A percentile compares a stretch with the other conserved stretches of the same genome.
phyloP scores from a whole-genome alignment of 805 yeast species.

The Sugiyamaella floridensis region DNA sequence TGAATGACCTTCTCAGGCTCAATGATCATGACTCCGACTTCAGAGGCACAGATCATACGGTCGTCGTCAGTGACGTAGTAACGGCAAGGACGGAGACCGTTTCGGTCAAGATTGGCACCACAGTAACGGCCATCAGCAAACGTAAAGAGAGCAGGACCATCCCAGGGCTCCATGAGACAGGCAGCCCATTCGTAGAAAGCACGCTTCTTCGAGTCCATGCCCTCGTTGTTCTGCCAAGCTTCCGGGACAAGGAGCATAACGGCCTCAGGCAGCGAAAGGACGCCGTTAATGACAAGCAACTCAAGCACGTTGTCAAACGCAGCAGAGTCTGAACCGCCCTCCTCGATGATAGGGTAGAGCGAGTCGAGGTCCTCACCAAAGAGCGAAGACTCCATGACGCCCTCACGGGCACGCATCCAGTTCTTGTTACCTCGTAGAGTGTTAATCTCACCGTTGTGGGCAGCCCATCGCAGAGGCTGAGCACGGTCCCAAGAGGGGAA shows the following conservation, averaged over 20 bases:
- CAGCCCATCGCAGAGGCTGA: conserved; percentile 94
- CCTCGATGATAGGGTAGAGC: conserved; percentile 91
- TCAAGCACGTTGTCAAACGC: conserved; percentile 95
- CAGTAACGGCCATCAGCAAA: conserved; percentile 97
- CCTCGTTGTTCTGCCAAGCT: conserved; percentile 86
- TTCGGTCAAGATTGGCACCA: conserved; percentile 96
- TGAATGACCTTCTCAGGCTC: conserved; percentile 74
- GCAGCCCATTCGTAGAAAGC: conserved; percentile 99
- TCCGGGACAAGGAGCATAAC: conserved; percentile 96
- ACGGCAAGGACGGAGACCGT: conserved; percentile 97
- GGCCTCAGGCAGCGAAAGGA: conserved; percentile 88
- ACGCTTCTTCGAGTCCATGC: conserved; percentile 83
- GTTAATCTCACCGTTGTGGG: conserved; percentile 98
- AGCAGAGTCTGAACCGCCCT: conserved; percentile 98
- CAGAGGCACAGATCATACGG: conserved; percentile 95
- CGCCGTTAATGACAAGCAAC: conserved; percentile 85
- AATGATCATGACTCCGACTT: conserved; percentile 92
- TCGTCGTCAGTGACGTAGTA: conserved; percentile 92
- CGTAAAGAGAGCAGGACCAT: conserved; percentile 95
- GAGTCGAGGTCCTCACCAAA: conserved; percentile 90
- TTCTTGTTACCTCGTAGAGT: conserved; percentile 96
- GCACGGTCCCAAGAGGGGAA: conserved; percentile 99
- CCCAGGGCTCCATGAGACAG: conserved; percentile 99
- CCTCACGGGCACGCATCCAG: conserved; percentile 99
- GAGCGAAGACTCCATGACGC: conserved; percentile 80